Percentiles rank a stretch among this genome's conserved stretches.
Conservation (phyloP, 169 alveolate genomes). For the Blepharisma undulans region DNA sequence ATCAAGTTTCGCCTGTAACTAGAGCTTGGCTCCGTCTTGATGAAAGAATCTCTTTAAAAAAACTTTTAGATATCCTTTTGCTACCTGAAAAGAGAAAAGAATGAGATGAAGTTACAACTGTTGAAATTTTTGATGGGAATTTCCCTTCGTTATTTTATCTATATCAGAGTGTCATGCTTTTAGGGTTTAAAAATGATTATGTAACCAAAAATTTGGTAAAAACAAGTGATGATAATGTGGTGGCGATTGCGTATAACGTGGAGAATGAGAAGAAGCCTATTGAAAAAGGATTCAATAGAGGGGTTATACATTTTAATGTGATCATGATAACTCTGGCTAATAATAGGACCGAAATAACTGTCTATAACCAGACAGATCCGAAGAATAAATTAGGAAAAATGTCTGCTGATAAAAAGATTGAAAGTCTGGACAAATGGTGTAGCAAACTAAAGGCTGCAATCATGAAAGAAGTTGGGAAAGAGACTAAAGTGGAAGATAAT, state of each 20-base stretch:
- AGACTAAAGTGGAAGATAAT: not conserved
- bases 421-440: not conserved
- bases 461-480: not conserved
- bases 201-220: not conserved
- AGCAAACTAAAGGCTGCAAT: not conserved
- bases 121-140: constrained; percentile 17
- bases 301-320: not conserved
- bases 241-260: not conserved
- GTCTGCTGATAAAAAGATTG: not conserved
- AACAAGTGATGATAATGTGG: not conserved
- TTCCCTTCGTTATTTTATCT: not conserved
- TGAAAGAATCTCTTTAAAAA: not conserved
- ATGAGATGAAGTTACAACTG: not conserved
- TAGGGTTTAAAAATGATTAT: constrained; percentile 6
- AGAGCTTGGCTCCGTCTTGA: not conserved
- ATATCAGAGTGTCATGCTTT: not conserved
- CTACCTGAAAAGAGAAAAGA: not conserved
- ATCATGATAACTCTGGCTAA: too few relatives aligned
- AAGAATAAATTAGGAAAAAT: not conserved
- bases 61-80: not conserved
- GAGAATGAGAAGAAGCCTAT: not conserved
- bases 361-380: constrained; percentile 30
- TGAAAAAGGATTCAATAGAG: constrained; percentile 3
- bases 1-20: not conserved
- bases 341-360: constrained; percentile 19